Base-by-base conservation (phyloP, 306 rosid genomes). In the Abrus pulchellus region DNA sequence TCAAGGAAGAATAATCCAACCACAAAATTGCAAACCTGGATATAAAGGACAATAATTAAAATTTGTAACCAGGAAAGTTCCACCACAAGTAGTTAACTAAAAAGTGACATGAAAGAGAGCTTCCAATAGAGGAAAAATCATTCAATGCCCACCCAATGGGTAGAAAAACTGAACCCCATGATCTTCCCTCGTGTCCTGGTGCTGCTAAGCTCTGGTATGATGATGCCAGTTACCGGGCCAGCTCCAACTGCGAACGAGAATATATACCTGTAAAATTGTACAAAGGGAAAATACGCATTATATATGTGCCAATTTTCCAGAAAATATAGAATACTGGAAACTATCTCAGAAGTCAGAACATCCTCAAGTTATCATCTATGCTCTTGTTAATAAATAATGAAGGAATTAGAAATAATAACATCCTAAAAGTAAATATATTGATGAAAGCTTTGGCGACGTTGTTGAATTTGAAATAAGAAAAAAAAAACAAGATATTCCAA, bases 171-270 rank as follows among this genome's bases (percentile, higher is more conserved):
- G 84, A 94, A 88, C 33, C 94, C 94, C 97, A 90, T 89, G 76
- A 90, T 90, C 90, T 92, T 94, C 72, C 97, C 97, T 20, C 98
- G 92, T 3, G 90, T 88, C 80, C 97, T 88, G 56, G 83, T 85
- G 89, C 94, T 90, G 90, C 98, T 92, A 69, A 94, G 94, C 84
- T 94, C 98, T 9, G 98, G 91, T 85, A 94, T 90, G 67, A 94
- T 87, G 34, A 94, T 87, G 56, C 97, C 98, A 32, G 98, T 94
- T 38, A 89, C 92, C 9, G 98, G 97, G 40, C 98, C 98, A 66
- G 98, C 97, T 82, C 97, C 97, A 77, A 92, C 67, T 65, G 98
- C 97, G 66, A 89, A 94, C 77, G 88, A 70, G 82, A 92, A 92
- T 78, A 94, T 94, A 82, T 94, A 94, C 92, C 98, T 92, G 82